phyloP scores from a whole-genome alignment of 2,329 filamentous ascomycete species.

The Fusarium dlaminii region DNA sequence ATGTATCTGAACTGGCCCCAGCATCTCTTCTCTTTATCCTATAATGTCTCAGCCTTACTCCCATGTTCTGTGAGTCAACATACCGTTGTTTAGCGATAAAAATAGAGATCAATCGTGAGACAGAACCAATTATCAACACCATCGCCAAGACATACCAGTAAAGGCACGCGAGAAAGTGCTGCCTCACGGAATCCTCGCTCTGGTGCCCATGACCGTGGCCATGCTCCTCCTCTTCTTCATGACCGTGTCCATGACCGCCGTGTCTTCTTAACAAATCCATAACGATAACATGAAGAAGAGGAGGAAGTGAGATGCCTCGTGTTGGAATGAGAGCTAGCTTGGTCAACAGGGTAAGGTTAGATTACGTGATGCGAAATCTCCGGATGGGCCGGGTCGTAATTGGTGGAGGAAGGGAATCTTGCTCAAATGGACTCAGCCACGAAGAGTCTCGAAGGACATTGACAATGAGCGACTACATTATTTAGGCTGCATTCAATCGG shows the following conservation, averaged over 20 bases:
- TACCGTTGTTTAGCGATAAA: conserved; percentile 40
- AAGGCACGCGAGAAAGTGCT: conserved; percentile 39
- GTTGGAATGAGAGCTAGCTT: conserved; percentile 12
- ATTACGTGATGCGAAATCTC: conserved; percentile 38
- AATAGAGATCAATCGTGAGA: conserved; percentile 24
- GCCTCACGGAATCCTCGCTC: conserved; percentile 38
- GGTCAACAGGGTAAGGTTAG: conserved; percentile 13
- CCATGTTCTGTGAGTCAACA: not conserved
- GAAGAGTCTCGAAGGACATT: not conserved
- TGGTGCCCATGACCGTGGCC: conserved; percentile 35
- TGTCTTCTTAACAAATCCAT: conserved; percentile 37
- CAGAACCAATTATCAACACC: conserved; percentile 19
- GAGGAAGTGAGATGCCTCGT: conserved; percentile 3
- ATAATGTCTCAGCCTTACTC: not conserved
- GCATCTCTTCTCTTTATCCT: conserved; percentile 32
- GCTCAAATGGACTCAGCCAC: conserved; percentile 38
- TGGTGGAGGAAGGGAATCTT: conserved; percentile 30
- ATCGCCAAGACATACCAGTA: conserved; percentile 40
- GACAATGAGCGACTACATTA: not conserved
- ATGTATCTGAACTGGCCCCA: conserved; percentile 16
- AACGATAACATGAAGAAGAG: not conserved
- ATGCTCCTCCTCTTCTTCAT: conserved; percentile 29
- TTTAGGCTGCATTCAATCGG: not conserved
- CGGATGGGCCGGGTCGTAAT: conserved; percentile 22
- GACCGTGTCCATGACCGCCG: conserved; percentile 32